Percentiles rank a stretch among this genome's conserved stretches.
Conservation (phyloP, 1,139 yeast species). For the Casaregolazyma lundiana region DNA sequence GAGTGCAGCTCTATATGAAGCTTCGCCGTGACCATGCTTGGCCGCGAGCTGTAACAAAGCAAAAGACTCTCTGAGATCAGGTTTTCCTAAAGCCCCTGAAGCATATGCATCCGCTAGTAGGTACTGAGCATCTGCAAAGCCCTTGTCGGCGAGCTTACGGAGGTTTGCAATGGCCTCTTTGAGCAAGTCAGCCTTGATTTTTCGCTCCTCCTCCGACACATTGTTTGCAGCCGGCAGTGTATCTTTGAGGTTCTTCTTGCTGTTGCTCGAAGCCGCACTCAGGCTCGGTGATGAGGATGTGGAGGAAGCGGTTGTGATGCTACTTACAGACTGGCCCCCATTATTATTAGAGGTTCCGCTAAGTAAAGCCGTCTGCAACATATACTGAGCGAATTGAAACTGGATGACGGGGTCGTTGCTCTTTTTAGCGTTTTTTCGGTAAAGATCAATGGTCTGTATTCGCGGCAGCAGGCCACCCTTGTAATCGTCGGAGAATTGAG, state of each 20-base stretch:
- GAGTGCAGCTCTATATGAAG: slow-evolving; percentile 85
- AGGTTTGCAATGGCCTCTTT: slow-evolving; percentile 75
- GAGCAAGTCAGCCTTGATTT: slow-evolving; percentile 40
- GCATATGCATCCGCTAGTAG: slow-evolving; percentile 82
- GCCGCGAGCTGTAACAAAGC: slow-evolving; percentile 81
- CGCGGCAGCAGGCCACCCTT: slow-evolving; percentile 55
- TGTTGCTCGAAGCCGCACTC: not conserved
- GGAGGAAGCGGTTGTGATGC: slow-evolving; percentile 13
- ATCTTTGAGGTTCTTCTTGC: not conserved
- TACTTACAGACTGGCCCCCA: not conserved
- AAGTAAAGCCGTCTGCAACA: slow-evolving; percentile 73
- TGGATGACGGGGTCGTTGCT: slow-evolving; percentile 80
- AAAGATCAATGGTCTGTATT: slow-evolving; percentile 80
- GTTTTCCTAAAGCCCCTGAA: slow-evolving; percentile 78
- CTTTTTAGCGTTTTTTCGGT: slow-evolving; percentile 78
- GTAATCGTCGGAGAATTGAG: slow-evolving; percentile 31
- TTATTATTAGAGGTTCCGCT: slow-evolving; percentile 17
- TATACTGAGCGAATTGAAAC: slow-evolving; percentile 87
- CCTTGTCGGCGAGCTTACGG: slow-evolving; percentile 70
- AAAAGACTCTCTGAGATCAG: slow-evolving; percentile 78
- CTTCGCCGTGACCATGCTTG: slow-evolving; percentile 86
- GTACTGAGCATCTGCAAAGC: slow-evolving; percentile 87
- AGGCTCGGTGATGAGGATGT: slow-evolving; percentile 15
- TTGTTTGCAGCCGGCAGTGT: slow-evolving; percentile 9
- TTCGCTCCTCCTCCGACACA: slow-evolving; percentile 35